Evolutionary conservation across 2,329 filamentous ascomycete species (phyloP), one percentile per base, ranked within the genome.

Genomic region (Aspergillus chevalieri): DNA sequence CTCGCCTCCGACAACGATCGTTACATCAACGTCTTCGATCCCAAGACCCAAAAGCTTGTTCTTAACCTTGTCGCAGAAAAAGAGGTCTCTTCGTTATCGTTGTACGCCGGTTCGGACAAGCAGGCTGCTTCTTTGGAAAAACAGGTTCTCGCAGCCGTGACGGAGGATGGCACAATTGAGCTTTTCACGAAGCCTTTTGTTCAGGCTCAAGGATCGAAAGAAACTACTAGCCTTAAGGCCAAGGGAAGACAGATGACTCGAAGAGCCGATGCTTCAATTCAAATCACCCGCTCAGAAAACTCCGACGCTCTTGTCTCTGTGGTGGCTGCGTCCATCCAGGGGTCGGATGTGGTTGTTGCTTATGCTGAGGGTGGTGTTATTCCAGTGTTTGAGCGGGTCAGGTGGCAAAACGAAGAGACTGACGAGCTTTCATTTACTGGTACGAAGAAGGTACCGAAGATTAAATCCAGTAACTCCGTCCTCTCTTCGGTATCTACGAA

Each of bases 401-500:
- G 66, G 54, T 75, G 74, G 69, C 64, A 75, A 39, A 67, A 75
- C 43, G 68, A 73, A 49, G 65, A 66, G 22, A 74, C 69, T 19
- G 68, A 75, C 4, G 66, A 71, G 48, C 58, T 78, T 10, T 59
- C 68, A 2, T 70, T 78, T 47, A 68, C 62, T 4, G 76, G 75
- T 17, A 56, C 64, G 8, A 74, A 71, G 53, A 71, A 73, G 42
- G 65, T 78, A n/a, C 59, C 66, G 14, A 72, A 70, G 52, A 66
- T 61, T 43, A 77, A 73, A 55, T 67, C 67, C 6, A 65, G 67
- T 44, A 41, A 19, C 38, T 71, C 70, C 19, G 67, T 67, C 10
- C 60, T 77, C 39, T 65, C 66, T 47, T 73, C 75, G 3, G 76
- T 73, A 15, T 73, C 75, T 48, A 74, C 77, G 49, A 83, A 80